A percentile compares a stretch with the other conserved stretches of the same genome.
Conservation (phyloP, 139 green algal species). For the Gonium pectorale region DNA sequence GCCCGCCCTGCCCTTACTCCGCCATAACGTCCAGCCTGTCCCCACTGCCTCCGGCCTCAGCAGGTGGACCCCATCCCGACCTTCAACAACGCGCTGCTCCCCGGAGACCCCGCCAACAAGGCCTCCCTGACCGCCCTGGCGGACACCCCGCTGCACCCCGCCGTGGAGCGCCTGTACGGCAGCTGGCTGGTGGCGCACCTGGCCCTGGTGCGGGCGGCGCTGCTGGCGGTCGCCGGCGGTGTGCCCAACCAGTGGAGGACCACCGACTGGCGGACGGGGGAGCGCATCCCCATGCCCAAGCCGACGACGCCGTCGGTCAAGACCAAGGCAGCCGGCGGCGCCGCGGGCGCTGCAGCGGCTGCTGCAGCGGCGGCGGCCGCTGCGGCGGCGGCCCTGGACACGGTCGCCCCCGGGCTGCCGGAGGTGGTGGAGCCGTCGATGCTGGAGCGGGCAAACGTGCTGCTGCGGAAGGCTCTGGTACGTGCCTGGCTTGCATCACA, state of each 20-base stretch:
- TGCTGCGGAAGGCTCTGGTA: constrained; percentile 45
- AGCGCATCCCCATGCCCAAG: not conserved
- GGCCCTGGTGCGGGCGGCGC: constrained; percentile 29
- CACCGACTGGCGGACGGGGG: constrained; percentile 17
- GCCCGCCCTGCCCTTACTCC: no score
- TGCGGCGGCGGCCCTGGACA: not conserved
- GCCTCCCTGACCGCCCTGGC: constrained; percentile 14
- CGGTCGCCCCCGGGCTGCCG: constrained; percentile 13
- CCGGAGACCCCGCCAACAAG: constrained; percentile 50
- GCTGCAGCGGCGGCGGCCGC: not conserved
- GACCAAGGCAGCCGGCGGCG: not conserved
- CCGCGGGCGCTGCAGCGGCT: not conserved
- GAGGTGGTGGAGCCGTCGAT: constrained; percentile 54
- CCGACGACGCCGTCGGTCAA: not conserved
- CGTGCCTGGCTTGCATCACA: no score
- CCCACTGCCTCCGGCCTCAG: no score
- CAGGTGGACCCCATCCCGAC: constrained; percentile 1
- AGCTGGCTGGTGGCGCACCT: constrained; percentile 57
- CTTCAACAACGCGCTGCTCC: constrained; percentile 17
- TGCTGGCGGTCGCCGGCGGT: constrained; percentile 38
- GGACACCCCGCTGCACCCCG: constrained; percentile 6
- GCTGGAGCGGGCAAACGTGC: constrained; percentile 48
- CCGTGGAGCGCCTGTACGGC: constrained; percentile 59
- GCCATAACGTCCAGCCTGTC: no score
- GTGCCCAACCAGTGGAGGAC: constrained; percentile 57